phyloP scores from a whole-genome alignment of 495 filamentous ascomycete species.

The Glutinoglossum americanum region DNA sequence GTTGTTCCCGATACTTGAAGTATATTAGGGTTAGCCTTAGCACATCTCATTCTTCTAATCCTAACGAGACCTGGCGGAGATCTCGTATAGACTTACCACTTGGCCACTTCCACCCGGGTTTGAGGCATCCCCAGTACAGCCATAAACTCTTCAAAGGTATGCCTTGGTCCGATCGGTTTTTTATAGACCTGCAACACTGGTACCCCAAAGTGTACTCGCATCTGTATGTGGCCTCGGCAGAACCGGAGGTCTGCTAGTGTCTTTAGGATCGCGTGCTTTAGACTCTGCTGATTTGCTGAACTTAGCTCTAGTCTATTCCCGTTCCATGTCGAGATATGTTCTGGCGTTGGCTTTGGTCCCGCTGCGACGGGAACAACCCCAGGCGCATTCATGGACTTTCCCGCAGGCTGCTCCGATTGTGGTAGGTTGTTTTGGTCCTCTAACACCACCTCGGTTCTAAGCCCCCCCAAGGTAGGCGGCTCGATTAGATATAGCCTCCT shows the following conservation, averaged over 20 bases:
- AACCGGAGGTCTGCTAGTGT: conserved; percentile 12
- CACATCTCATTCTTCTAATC: background rate
- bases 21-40: background rate
- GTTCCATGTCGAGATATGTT: background rate
- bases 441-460: conserved; percentile 1
- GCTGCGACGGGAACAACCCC: background rate
- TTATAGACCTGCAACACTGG: conserved; percentile 27
- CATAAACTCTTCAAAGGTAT: conserved; percentile 29
- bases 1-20: background rate
- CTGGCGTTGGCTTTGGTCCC: conserved; percentile 1
- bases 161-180: conserved; percentile 13
- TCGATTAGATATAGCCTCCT: conserved; percentile 21
- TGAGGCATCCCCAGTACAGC: background rate
- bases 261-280: background rate
- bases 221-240: conserved; percentile 21
- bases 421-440: background rate
- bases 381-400: background rate
- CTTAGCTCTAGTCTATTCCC: background rate
- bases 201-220: conserved; percentile 36
- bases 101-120: background rate
- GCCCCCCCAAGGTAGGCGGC: conserved; percentile 12
- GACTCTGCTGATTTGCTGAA: background rate
- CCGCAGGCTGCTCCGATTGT: background rate
- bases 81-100: background rate
- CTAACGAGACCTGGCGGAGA: background rate